These are phyloP conservation scores for Penicillium taxi DNA, from an alignment of 495 filamentous ascomycete species.

Conservation along the genomic window DNA sequence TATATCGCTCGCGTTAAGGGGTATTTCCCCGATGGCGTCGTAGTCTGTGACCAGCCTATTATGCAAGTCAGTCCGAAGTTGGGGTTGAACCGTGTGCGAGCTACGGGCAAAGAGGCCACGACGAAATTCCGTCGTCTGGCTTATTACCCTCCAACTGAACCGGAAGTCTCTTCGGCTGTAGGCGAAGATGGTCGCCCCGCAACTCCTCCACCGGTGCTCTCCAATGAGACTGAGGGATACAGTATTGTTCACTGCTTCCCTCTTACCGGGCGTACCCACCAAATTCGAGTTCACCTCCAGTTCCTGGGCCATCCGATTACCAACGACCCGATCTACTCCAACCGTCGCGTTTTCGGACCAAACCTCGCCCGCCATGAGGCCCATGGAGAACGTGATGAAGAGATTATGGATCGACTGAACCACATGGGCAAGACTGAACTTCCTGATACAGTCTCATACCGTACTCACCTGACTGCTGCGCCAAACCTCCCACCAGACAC, in stretches of 20 bases:
- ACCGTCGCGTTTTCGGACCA: constrained; percentile 81
- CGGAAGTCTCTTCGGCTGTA: constrained; percentile 8
- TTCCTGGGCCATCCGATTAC: constrained; percentile 90
- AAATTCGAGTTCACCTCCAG: constrained; percentile 90
- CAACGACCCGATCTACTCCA: constrained; percentile 97
- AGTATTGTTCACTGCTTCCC: constrained; percentile 92
- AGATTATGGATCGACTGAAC: constrained; percentile 74
- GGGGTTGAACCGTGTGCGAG: constrained; percentile 84
- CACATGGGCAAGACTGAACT: constrained; percentile 93
- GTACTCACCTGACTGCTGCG: constrained; percentile 36
- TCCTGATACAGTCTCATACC: constrained; percentile 81
- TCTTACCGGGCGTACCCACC: constrained; percentile 88
- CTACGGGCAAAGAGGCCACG: constrained; percentile 79
- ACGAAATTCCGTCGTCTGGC: constrained; percentile 86
- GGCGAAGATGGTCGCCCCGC: constrained; percentile 31
- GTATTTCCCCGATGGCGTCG: constrained; percentile 70
- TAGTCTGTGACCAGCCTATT: constrained; percentile 88
- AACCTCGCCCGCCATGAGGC: constrained; percentile 65
- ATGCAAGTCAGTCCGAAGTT: constrained; percentile 91
- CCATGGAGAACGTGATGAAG: constrained; percentile 65
- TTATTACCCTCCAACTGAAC: constrained; percentile 56
- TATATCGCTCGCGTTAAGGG: constrained; percentile 89
- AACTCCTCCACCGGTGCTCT: constrained; percentile 20
- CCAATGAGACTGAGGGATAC: constrained; percentile 56
- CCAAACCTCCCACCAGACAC: constrained; percentile 36